A percentile compares a stretch with the other conserved stretches of the same genome.
These are phyloP conservation scores for Barnettozyma sp. DNA, from an alignment of 805 yeast genomes.

Conservation along the genomic window DNA sequence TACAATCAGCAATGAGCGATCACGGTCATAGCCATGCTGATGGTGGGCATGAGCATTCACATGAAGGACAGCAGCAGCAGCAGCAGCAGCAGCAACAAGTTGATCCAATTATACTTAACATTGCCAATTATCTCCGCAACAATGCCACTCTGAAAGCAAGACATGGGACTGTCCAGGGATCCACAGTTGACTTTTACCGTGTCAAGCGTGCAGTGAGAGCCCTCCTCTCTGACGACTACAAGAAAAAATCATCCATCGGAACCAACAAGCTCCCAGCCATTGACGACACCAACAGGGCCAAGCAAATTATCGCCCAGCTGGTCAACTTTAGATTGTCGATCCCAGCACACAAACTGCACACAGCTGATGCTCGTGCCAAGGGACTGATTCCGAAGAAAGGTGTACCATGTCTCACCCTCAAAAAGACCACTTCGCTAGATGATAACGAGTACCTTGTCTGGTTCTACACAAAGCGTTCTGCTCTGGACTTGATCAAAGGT, in stretches of 20 bases:
- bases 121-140: slow-evolving; percentile 67
- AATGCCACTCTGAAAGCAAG: slow-evolving; percentile 70
- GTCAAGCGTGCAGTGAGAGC: slow-evolving; percentile 80
- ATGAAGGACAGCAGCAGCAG: neutral
- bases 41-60: too few species aligned
- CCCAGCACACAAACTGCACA: slow-evolving; percentile 70
- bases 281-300: slow-evolving; percentile 46
- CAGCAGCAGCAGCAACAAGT: slow-evolving; percentile 8
- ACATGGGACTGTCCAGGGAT: slow-evolving; percentile 66
- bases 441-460: slow-evolving; percentile 77
- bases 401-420: slow-evolving; percentile 51
- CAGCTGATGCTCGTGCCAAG: slow-evolving; percentile 54
- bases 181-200: slow-evolving; percentile 76
- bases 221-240: slow-evolving; percentile 65
- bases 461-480: slow-evolving; percentile 64
- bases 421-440: slow-evolving; percentile 50
- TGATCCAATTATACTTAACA: slow-evolving; percentile 53
- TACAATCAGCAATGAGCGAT: slow-evolving; percentile 4
- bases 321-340: slow-evolving; percentile 68
- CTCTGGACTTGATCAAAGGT: slow-evolving; percentile 36
- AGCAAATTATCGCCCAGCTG: slow-evolving; percentile 54
- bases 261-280: slow-evolving; percentile 43
- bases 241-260: slow-evolving; percentile 41
- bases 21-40: slow-evolving; percentile 6
- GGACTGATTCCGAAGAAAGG: slow-evolving; percentile 57